Evolutionary conservation across 2,329 filamentous ascomycete species (phyloP), one percentile per base, ranked within the genome.

Genomic region (Calonectria pseudoturangicola): DNA sequence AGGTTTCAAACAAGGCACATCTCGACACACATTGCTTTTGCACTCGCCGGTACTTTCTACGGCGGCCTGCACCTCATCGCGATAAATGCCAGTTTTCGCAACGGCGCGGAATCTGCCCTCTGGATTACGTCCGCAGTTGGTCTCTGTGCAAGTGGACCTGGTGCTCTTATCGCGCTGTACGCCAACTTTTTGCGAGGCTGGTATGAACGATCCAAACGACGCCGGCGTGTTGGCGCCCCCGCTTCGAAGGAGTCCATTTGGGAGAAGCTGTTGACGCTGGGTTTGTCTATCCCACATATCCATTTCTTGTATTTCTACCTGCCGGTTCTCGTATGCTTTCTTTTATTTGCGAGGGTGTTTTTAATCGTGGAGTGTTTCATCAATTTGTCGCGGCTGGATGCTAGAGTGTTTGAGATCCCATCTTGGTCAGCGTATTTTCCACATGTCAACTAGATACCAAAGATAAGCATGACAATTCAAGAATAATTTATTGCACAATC

Each of bases 231-330:
- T 8, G n/a, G 27, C 13, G 13, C 5, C 15, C 12, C 6, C 2
- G 18, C 10, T 1, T 4, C 13, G 41, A 12, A 18, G 54, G 39
- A 41, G 36, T 16, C 36, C 4, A 25, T 39, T 3, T 27, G n/a
- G 33, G 21, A 41, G 33, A 21, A 18, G 7, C 1, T 60, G 27
- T 15, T 60, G n/a, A 21, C 12, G 5, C 21, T 60, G 21, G 21
- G 54, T 6, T 41, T 60, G 25, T 41, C 10, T 27, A n/a, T 60
- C 25, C 54, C 54, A 2, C 54, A 60, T 16, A 15, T 39, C 8
- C 54, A 60, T 21, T 60, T 60, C 33, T 60, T 60, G 12, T 60
- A 60, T 28, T 60, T 60, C 36, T 60, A 60, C 13, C 15, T 60
- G 2, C 54, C 54, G 8, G 18, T n/a, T 15, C 54, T 60, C 10